Evolutionary conservation across 2,329 filamentous ascomycete species (phyloP).

Genomic region (Aphanocladium album): DNA sequence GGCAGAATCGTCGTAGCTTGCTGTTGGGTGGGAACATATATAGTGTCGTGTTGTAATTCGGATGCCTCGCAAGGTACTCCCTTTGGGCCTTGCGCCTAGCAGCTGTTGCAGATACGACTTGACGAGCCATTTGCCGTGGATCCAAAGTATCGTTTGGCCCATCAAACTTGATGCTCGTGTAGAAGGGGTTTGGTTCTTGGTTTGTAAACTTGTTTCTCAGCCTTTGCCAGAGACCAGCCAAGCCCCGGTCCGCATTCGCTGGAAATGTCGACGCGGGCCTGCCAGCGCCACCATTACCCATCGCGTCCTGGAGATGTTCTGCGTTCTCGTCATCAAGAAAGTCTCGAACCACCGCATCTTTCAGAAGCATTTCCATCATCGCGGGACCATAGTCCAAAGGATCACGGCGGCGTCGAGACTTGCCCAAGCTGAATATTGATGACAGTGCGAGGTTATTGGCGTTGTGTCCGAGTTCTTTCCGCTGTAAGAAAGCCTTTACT

Average conservation of each 20-base stretch:
- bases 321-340: slow-evolving; percentile 70
- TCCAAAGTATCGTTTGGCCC: slow-evolving; percentile 73
- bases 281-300: slow-evolving; percentile 18
- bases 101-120: slow-evolving; percentile 79
- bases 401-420: slow-evolving; percentile 61
- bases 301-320: slow-evolving; percentile 24
- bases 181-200: slow-evolving; percentile 89
- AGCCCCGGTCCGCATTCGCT: slow-evolving; percentile 20
- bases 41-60: slow-evolving; percentile 86
- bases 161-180: slow-evolving; percentile 67
- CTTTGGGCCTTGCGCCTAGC: slow-evolving; percentile 82
- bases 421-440: slow-evolving; percentile 61
- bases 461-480: slow-evolving; percentile 74
- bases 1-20: slow-evolving; percentile 74
- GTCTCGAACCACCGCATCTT: slow-evolving; percentile 90
- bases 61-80: slow-evolving; percentile 82
- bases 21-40: slow-evolving; percentile 81
- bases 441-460: slow-evolving; percentile 71
- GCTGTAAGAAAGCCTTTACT: slow-evolving; percentile 88
- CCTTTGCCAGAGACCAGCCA: slow-evolving; percentile 59
- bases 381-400: slow-evolving; percentile 88
- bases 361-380: slow-evolving; percentile 92
- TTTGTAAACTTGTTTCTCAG: slow-evolving; percentile 52
- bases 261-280: neutral
- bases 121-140: slow-evolving; percentile 80